Base-by-base conservation (phyloP, 2,329 filamentous ascomycete species). In the Colletotrichum euphorbiae region DNA sequence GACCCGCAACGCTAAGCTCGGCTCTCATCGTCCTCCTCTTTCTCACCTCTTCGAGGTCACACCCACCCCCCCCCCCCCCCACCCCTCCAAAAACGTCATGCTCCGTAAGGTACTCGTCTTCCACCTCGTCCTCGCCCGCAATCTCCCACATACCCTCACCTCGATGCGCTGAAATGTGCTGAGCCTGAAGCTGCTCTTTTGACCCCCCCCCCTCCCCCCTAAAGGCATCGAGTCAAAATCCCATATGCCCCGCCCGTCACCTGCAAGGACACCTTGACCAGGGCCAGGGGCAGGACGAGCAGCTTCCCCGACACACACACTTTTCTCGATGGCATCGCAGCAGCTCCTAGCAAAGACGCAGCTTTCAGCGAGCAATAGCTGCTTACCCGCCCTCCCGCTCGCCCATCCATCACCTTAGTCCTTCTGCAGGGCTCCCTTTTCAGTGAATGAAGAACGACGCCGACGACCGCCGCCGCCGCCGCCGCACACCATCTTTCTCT, bases 301-400 rank as follows among this genome's bases (percentile, higher is more conserved):
- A 67, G 57, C 58, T 69, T 63, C 64, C 67, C 64, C 64, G 67
- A 64, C 54, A 59, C 63, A 70, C 61, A 65, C 54, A 59, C 60
- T 65, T 38, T 28, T 38, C 40, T 45, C 19, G 40, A 43, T 59
- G 52, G 21, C 60, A 48, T 68, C 54, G 61, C 54, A 46, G 48
- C 40, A 38, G 42, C 28, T 21, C 40, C 46, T 51, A 59, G 54
- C 48, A 28, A 50, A n/a, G 28, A 9, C 21, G 48, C 48, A 31
- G 48, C 48, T 12, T 31, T 28, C 52, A 65, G 46, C 58, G 52
- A 63, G 36, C 17, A 43, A 43, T 36, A 33, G 36, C 21, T 51
- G 57, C 45, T 51, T 52, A 58, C 52, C 65, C 52, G 65, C 60
- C 60, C 48, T 54, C 38, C 54, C 65, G 40, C 46, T 33, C 52